Evolutionary conservation across 2,329 filamentous ascomycete species (phyloP).

Genomic region (Neofusicoccum umdonicola): DNA sequence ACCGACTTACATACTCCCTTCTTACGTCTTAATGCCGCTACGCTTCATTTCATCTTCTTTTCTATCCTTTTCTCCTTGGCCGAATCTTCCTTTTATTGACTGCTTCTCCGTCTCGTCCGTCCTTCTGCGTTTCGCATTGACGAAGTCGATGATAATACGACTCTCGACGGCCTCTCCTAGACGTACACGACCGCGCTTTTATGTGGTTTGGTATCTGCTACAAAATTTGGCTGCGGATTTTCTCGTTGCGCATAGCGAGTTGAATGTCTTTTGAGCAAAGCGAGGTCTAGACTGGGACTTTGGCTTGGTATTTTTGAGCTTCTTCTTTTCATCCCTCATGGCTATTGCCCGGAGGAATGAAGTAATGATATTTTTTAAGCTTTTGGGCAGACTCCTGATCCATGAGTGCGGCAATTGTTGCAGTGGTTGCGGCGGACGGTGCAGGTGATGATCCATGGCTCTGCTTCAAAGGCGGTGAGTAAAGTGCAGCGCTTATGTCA

Average conservation of each 20-base stretch:
- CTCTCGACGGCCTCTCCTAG: not conserved
- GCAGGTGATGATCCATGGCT: no score
- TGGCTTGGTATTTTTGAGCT: no score
- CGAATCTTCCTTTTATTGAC: not conserved
- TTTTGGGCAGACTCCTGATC: no score
- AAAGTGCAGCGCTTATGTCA: no score
- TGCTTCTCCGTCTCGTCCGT: not conserved
- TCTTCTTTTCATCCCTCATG: no score
- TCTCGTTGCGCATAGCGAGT: not conserved
- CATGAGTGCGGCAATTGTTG: no score
- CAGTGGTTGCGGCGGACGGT: no score
- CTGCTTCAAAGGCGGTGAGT: no score
- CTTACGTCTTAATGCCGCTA: constrained; percentile 9
- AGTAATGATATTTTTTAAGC: no score
- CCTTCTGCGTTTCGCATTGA: not conserved
- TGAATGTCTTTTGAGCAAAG: not conserved
- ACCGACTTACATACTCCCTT: not conserved
- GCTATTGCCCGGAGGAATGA: no score
- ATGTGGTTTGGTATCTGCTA: not conserved
- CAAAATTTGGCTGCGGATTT: not conserved
- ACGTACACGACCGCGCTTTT: not conserved
- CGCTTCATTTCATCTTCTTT: not conserved
- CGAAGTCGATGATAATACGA: not conserved
- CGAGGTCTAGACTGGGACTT: no score
- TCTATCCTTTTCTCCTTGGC: not conserved